These are phyloP conservation scores for Talaromyces thailandensis DNA, from an alignment of 495 filamentous ascomycete species.

Conservation along the genomic window DNA sequence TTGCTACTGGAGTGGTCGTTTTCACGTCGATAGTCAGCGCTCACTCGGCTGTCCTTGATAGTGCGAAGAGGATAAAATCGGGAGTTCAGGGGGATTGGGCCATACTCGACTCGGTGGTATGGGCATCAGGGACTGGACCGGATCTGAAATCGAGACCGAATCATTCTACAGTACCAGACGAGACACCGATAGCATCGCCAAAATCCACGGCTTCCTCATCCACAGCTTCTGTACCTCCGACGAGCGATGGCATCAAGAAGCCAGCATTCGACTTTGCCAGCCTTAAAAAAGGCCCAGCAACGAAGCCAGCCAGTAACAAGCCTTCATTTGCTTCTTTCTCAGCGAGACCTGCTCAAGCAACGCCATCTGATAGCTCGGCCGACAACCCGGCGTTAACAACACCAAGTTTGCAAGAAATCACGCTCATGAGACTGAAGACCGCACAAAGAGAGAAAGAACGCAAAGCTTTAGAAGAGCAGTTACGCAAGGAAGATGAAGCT, in stretches of 20 bases:
- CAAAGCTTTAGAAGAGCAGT: constrained; percentile 44
- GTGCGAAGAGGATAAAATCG: constrained; percentile 28
- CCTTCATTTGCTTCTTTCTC: constrained; percentile 44
- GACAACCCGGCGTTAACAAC: constrained; percentile 21
- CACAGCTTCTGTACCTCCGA: constrained; percentile 15
- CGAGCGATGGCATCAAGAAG: not conserved
- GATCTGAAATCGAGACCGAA: constrained; percentile 19
- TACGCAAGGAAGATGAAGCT: constrained; percentile 41
- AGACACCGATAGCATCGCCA: not conserved
- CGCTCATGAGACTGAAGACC: constrained; percentile 52
- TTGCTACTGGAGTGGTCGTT: constrained; percentile 46
- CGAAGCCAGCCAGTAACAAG: constrained; percentile 21
- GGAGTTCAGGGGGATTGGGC: constrained; percentile 28
- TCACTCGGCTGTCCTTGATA: constrained; percentile 50
- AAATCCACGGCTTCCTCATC: not conserved
- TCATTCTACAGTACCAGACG: not conserved
- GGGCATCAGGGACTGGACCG: constrained; percentile 46
- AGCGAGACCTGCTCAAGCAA: constrained; percentile 16
- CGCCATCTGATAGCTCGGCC: constrained; percentile 20
- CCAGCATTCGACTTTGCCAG: constrained; percentile 30
- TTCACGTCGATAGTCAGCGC: constrained; percentile 52
- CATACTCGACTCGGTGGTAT: constrained; percentile 44
- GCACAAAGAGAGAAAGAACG: constrained; percentile 48
- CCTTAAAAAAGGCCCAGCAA: constrained; percentile 12
- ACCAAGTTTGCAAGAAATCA: constrained; percentile 49